phyloP scores from a whole-genome alignment of 1,284 basidiomycete species.

The Cryptococcus sp. region DNA sequence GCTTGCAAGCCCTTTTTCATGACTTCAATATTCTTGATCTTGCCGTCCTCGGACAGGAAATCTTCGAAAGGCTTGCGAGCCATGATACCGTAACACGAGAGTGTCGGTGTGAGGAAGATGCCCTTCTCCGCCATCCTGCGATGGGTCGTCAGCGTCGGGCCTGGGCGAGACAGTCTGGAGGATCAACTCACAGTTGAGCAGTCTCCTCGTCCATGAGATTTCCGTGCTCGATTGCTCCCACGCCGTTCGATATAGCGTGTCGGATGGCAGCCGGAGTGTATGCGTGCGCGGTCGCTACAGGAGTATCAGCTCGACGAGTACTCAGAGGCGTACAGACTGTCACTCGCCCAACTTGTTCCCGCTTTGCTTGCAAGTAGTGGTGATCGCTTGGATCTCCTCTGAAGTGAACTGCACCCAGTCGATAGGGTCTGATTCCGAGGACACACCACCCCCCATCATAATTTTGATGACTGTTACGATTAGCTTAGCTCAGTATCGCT shows the following conservation, averaged over 20 bases:
- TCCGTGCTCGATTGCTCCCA: conserved; percentile 59
- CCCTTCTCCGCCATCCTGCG: conserved; percentile 52
- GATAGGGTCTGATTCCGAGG: conserved; percentile 57
- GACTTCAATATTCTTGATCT: conserved; percentile 56
- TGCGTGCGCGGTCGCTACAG: conserved; percentile 37
- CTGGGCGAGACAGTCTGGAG: not conserved
- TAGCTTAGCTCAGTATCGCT: not conserved
- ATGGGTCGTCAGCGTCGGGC: not conserved
- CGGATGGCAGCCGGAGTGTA: conserved; percentile 39
- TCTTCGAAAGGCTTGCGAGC: conserved; percentile 56
- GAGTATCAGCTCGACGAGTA: conserved; percentile 36
- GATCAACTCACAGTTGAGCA: conserved; percentile 30
- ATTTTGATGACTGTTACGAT: conserved; percentile 38
- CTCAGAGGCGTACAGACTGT: conserved; percentile 14
- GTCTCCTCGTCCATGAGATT: conserved; percentile 47
- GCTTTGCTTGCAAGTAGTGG: conserved; percentile 57
- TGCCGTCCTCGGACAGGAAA: conserved; percentile 54
- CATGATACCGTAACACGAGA: conserved; percentile 58
- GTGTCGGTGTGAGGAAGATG: conserved; percentile 57
- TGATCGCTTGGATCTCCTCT: conserved; percentile 58
- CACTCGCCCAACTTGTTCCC: conserved; percentile 18
- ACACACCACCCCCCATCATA: conserved; percentile 58
- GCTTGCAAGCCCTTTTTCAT: conserved; percentile 42
- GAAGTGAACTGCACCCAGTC: conserved; percentile 58
- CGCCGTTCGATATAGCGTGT: conserved; percentile 42